Conservation (phyloP, 768 basidiomycete species). For the Serendipita sp. region DNA sequence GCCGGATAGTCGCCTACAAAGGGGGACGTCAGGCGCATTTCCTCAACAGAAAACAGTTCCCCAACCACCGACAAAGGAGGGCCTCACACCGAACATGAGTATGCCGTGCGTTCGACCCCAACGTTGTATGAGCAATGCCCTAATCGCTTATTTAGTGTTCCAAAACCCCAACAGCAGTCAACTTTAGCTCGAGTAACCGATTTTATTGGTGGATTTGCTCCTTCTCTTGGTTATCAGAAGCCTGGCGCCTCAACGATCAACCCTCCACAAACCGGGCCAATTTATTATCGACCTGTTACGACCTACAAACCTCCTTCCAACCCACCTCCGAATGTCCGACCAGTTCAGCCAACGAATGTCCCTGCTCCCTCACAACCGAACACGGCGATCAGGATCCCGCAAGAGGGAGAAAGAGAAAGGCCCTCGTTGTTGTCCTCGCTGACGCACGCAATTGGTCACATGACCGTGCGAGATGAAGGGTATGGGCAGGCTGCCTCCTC, state of each 20-base stretch:
- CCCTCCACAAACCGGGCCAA: background rate
- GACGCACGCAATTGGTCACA: background rate
- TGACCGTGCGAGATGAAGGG: background rate
- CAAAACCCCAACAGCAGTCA: too few species aligned
- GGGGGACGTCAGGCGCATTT: background rate
- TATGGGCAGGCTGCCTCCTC: background rate
- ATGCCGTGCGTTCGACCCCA: constrained; percentile 2
- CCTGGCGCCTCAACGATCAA: background rate
- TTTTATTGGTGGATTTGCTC: constrained; percentile 3
- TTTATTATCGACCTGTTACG: background rate
- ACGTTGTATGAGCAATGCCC: too few species aligned
- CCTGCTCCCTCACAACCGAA: background rate
- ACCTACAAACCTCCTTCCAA: background rate
- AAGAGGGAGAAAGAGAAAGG: background rate
- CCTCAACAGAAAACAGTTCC: background rate
- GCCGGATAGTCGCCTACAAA: background rate
- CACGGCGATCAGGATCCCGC: background rate
- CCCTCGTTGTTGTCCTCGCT: background rate
- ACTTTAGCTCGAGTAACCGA: background rate
- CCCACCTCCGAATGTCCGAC: background rate
- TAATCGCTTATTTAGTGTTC: too few species aligned
- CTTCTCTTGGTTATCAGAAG: background rate
- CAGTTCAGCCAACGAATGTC: background rate
- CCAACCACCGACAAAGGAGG: background rate
- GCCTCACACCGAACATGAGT: background rate